Evolutionary conservation across 441 rosid genomes (phyloP).

Genomic region (Gossypium davidsonii): DNA sequence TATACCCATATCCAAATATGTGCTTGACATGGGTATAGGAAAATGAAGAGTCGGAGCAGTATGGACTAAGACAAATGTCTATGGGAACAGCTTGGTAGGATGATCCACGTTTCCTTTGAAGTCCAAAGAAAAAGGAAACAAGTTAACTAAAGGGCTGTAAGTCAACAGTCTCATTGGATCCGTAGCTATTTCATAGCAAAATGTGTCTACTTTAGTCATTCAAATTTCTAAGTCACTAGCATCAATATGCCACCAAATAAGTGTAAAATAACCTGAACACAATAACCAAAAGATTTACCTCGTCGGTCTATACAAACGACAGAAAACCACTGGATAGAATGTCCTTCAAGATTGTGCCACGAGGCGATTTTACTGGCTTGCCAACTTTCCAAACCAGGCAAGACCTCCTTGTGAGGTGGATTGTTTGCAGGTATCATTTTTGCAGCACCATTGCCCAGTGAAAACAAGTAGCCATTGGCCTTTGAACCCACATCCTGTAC

Average conservation of each 20-base stretch:
- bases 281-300: slow-evolving; percentile 38
- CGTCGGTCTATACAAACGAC: slow-evolving; percentile 79
- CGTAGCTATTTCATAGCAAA: neutral
- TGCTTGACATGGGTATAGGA: neutral
- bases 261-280: neutral
- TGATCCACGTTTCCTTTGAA: neutral
- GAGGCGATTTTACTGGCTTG: slow-evolving; percentile 68
- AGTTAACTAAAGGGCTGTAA: neutral
- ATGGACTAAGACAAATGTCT: neutral
- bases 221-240: neutral
- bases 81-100: neutral
- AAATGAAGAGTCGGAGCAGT: neutral
- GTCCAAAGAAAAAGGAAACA: neutral
- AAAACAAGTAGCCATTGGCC: slow-evolving; percentile 37
- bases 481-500: slow-evolving; percentile 40
- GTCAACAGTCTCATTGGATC: neutral
- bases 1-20: neutral
- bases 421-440: slow-evolving; percentile 54
- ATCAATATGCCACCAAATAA: neutral
- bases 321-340: slow-evolving; percentile 81
- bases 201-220: neutral
- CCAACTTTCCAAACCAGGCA: slow-evolving; percentile 88
- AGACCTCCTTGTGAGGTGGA: slow-evolving; percentile 67
- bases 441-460: slow-evolving; percentile 59
- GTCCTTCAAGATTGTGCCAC: slow-evolving; percentile 92